phyloP scores from a whole-genome alignment of 495 filamentous ascomycete species.

The Aspergillus ostianus region DNA sequence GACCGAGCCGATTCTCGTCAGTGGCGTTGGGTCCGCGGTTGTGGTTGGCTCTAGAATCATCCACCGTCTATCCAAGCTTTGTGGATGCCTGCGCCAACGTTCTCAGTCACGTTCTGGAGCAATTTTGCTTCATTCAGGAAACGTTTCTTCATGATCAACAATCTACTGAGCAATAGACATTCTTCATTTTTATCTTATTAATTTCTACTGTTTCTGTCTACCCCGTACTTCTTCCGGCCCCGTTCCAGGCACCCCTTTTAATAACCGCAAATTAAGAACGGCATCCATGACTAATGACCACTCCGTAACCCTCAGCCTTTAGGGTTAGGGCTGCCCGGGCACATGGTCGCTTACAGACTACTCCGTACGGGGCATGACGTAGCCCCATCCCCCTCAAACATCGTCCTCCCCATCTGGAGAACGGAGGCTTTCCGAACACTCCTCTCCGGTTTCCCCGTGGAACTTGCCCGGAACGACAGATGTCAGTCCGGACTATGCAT shows the following conservation, averaged over 20 bases:
- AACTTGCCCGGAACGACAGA: background rate
- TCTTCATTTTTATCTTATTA: background rate
- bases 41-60: conserved; percentile 12
- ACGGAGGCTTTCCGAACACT: background rate
- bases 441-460: background rate
- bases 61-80: conserved; percentile 19
- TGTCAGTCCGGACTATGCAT: background rate
- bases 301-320: background rate
- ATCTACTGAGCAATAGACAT: too few species aligned
- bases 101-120: too few species aligned
- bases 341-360: background rate
- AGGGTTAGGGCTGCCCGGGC: background rate
- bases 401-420: background rate
- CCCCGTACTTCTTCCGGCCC: too few species aligned
- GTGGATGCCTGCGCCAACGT: conserved; percentile 9
- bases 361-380: background rate
- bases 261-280: background rate
- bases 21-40: background rate
- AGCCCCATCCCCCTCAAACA: too few species aligned
- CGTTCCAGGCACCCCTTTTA: too few species aligned
- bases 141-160: too few species aligned
- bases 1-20: conserved; percentile 15
- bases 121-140: too few species aligned
- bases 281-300: too few species aligned
- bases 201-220: background rate